Evolutionary conservation across 2,329 filamentous ascomycete species (phyloP).

Genomic region (Aspergillus clavatus): DNA sequence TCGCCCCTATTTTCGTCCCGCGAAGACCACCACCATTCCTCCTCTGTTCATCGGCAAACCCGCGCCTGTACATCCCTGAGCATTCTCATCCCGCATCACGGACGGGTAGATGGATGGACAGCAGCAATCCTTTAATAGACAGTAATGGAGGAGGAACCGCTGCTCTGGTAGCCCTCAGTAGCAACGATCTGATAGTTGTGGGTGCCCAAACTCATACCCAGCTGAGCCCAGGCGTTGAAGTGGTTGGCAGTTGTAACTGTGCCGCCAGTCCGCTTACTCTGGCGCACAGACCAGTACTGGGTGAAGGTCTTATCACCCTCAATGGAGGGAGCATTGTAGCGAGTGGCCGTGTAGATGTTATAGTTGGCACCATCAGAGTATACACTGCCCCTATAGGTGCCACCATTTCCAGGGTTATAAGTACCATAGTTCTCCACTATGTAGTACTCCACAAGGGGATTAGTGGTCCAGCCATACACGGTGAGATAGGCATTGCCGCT

Average conservation of each 20-base stretch:
- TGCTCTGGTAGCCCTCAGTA: slow-evolving; percentile 42
- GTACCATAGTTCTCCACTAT: slow-evolving; percentile 33
- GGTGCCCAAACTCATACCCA: slow-evolving; percentile 30
- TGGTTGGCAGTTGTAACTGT: slow-evolving; percentile 36
- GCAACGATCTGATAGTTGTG: slow-evolving; percentile 41
- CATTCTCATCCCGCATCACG: too few species aligned
- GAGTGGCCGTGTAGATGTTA: slow-evolving; percentile 35
- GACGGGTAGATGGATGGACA: too few species aligned
- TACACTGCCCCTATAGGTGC: slow-evolving; percentile 32
- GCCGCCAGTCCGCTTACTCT: slow-evolving; percentile 30
- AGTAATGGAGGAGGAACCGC: slow-evolving; percentile 35
- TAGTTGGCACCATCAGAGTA: slow-evolving; percentile 36
- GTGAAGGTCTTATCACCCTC: slow-evolving; percentile 38
- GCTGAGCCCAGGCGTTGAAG: slow-evolving; percentile 32
- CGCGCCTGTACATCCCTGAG: too few species aligned
- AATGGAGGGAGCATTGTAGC: slow-evolving; percentile 39
- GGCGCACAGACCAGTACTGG: slow-evolving; percentile 42
- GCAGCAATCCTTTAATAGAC: too few species aligned
- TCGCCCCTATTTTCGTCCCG: too few species aligned
- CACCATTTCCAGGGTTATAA: slow-evolving; percentile 28
- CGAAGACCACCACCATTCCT: too few species aligned
- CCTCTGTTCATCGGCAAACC: too few species aligned
- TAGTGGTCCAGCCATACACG: slow-evolving; percentile 41
- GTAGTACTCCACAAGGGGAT: slow-evolving; percentile 36
- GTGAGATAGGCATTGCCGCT: slow-evolving; percentile 32